Percentiles rank a stretch among this genome's conserved stretches.
These are phyloP conservation scores for Strobilomyces dryophilus DNA, from an alignment of 768 basidiomycete genomes.

Conservation along the genomic window DNA sequence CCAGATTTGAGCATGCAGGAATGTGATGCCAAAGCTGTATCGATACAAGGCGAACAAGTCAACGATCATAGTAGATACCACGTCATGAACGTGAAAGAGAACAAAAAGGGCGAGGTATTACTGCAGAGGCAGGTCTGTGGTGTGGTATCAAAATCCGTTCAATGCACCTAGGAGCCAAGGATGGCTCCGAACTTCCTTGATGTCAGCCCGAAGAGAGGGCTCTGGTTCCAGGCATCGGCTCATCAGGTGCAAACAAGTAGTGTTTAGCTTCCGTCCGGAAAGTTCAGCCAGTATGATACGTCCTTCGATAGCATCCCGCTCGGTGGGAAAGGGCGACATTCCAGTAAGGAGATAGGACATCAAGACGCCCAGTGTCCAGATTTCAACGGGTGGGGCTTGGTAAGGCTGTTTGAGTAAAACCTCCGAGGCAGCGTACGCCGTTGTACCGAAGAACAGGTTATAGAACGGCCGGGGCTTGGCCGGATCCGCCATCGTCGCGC, in stretches of 20 bases:
- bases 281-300: slow-evolving; percentile 50
- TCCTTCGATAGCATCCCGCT: slow-evolving; percentile 71
- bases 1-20: too few species aligned
- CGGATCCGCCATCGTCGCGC: slow-evolving; percentile 73
- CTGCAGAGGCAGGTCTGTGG: slow-evolving; percentile 1
- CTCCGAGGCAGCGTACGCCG: slow-evolving; percentile 94
- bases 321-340: slow-evolving; percentile 87
- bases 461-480: slow-evolving; percentile 60
- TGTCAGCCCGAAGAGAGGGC: slow-evolving; percentile 74
- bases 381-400: slow-evolving; percentile 89
- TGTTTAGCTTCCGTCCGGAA: slow-evolving; percentile 36
- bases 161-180: slow-evolving; percentile 59
- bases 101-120: slow-evolving; percentile 5
- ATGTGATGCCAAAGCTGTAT: background rate
- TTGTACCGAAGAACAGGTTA: slow-evolving; percentile 85
- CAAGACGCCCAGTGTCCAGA: slow-evolving; percentile 95
- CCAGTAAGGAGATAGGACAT: slow-evolving; percentile 94
- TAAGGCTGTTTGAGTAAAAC: slow-evolving; percentile 86
- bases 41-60: slow-evolving; percentile 16
- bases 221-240: slow-evolving; percentile 80
- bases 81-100: slow-evolving; percentile 7
- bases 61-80: slow-evolving; percentile 2
- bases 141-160: slow-evolving; percentile 16
- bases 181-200: slow-evolving; percentile 76
- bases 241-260: slow-evolving; percentile 58